Evolutionary conservation across 202 grass and related monocot genomes (phyloP), one percentile per base, ranked within the genome.

Genomic region (Miscanthus sacchariflorus): DNA sequence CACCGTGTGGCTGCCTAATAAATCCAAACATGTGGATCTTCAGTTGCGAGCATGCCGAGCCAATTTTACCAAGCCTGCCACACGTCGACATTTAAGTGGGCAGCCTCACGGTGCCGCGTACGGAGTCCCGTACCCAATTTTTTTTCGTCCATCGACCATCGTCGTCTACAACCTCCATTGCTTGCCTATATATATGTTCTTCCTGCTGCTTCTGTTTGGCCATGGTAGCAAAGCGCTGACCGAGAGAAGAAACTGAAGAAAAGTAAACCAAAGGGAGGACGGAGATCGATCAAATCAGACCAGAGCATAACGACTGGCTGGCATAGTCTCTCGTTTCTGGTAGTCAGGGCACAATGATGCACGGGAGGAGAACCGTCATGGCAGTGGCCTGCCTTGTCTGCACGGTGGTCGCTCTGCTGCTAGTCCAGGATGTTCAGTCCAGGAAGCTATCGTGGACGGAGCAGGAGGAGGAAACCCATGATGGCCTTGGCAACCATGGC

Each of bases 381-480:
- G n/a, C n/a, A 64, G n/a, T 64, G 59, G 59, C n/a, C 59, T 64
- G 58, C 58, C 58, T 63, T 63, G 2, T 63, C 21, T 63, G 59
- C 9, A 64, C 24, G n/a, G n/a, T 11, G 21, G 58, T 25, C n/a
- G 59, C 59, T 64, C 59, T 64, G n/a, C 59, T 64, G 9, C 59
- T 64, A 64, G 58, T 63, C n/a, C 59, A 64, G n/a, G 59, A 64
- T 25, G 59, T 64, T 12, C 59, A 64, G 59, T 64, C 59, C 59
- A 64, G 59, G 59, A 64, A 24, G n/a, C 59, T 64, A 25, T 0
- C 0, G 9, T 64, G 59, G 59, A 64, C n/a, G n/a, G 59, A 12
- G n/a, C 59, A 64, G 59, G 59, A 25, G 59, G 5, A 64, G 10
- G n/a, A 64, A 64, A 64, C n/a, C 3, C 59, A 64, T 24, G 58